Evolutionary conservation across 1,284 basidiomycete genomes (phyloP), one percentile per base, ranked within the genome.

Genomic region (Papiliotrema terrestris): DNA sequence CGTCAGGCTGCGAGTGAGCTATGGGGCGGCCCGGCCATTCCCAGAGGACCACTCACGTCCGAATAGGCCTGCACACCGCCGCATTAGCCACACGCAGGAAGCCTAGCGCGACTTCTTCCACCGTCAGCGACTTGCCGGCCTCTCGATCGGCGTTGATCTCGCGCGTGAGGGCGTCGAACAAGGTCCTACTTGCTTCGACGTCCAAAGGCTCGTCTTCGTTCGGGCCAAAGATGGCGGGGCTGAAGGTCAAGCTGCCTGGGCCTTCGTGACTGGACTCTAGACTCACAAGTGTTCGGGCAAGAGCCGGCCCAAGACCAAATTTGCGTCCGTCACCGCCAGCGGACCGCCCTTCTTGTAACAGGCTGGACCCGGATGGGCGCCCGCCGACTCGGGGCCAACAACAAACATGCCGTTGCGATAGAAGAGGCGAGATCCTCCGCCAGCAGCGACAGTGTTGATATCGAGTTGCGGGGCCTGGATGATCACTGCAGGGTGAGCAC

Each of bases 31-130:
- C 5, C 29, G n/a, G n/a, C 5, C 6, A 11, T 11, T 11, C 29
- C 5, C 6, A 11, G 5, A 5, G 5, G 6, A 11, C 11, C 29
- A 32, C 29, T 32, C 29, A 75, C 1, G 93, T 86, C 8, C 93
- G 84, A 57, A 97, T 96, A 1, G 93, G 94, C 43, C 94, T 80
- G 63, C 87, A 88, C 92, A 96, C 96, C 0, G 89, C 90, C 78
- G 92, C 90, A 60, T 92, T 93, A 13, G 90, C 90, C n/a, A 93
- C 88, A 67, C 90, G 89, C 78, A 94, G 88, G 72, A 92, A 94
- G 50, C 63, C 68, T 45, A 51, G 44, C 20, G 79, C 79, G 1
- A 80, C 73, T 54, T 80, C 69, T 51, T 79, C 77, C 1, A 77
- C 57, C 2, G 63, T 66, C 42, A 65, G 52, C 29, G 5, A 5